phyloP scores from a whole-genome alignment of 768 basidiomycete genomes.

The Lactifluus pinguis region DNA sequence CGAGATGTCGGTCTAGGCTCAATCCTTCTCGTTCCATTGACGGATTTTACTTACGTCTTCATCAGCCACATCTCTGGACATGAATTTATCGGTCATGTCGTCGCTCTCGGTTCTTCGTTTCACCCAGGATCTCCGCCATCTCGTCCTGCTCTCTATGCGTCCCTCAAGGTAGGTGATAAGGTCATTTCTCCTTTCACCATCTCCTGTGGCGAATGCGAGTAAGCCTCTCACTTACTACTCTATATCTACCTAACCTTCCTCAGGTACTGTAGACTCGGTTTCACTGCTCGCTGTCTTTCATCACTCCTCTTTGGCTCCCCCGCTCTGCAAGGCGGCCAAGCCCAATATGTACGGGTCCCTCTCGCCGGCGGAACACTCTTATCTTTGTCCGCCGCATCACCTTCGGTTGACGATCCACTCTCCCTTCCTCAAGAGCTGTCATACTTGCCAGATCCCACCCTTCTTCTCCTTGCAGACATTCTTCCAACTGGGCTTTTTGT shows the following conservation, averaged over 20 bases:
- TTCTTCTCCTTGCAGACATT: constrained; percentile 69
- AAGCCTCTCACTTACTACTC: constrained; percentile 23
- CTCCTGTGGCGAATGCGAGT: constrained; percentile 86
- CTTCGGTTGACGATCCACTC: constrained; percentile 5
- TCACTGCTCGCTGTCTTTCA: constrained; percentile 57
- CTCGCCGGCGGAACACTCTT: constrained; percentile 72
- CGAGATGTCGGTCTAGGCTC: constrained; percentile 37
- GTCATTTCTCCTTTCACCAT: constrained; percentile 75
- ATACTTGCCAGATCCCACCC: constrained; percentile 48
- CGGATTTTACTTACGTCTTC: background rate
- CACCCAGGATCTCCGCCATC: constrained; percentile 30
- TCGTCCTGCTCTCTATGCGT: constrained; percentile 55
- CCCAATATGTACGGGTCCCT: constrained; percentile 73
- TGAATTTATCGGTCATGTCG: constrained; percentile 68
- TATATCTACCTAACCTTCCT: background rate
- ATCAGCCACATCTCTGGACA: constrained; percentile 60
- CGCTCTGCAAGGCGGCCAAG: constrained; percentile 61
- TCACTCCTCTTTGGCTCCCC: constrained; percentile 60
- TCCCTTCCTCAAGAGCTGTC: constrained; percentile 17
- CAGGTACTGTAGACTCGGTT: constrained; percentile 66
- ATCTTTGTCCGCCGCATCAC: constrained; percentile 33
- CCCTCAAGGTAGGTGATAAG: constrained; percentile 60
- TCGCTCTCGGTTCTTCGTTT: constrained; percentile 57
- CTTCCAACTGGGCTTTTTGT: constrained; percentile 76
- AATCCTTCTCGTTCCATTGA: background rate